Conservation (phyloP, 2,329 filamentous ascomycete species). For the Alternaria panax region DNA sequence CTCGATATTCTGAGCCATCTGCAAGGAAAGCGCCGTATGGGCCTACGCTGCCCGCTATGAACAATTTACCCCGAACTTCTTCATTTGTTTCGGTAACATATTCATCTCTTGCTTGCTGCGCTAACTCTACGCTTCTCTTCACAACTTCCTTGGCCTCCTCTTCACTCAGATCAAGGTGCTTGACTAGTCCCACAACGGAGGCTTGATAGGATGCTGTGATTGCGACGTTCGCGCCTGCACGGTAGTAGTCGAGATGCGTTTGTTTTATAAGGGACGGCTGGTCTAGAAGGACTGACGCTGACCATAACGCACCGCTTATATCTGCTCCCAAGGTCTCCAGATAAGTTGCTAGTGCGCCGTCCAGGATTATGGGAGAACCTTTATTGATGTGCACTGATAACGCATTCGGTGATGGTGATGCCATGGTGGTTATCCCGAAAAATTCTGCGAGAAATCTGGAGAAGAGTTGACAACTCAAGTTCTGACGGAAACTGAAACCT, state of each 20-base stretch:
- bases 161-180: conserved; percentile 48
- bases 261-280: conserved; percentile 52
- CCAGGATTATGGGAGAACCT: conserved; percentile 50
- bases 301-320: conserved; percentile 56
- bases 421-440: not conserved
- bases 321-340: conserved; percentile 55
- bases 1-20: conserved; percentile 57
- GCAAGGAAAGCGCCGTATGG: conserved; percentile 59
- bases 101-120: conserved; percentile 49
- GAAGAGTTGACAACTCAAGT: not conserved
- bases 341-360: conserved; percentile 58
- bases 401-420: not conserved
- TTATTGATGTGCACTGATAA: conserved; percentile 21
- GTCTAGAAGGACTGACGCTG: conserved; percentile 52
- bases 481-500: not conserved
- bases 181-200: conserved; percentile 50
- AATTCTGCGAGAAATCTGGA: not conserved
- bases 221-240: conserved; percentile 55
- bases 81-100: conserved; percentile 24
- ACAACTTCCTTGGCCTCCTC: conserved; percentile 49
- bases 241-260: conserved; percentile 56
- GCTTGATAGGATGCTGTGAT: conserved; percentile 60
- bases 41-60: conserved; percentile 57
- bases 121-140: conserved; percentile 52
- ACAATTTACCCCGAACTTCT: conserved; percentile 19